Percentiles rank a stretch among this genome's conserved stretches.
Evolutionary conservation across 345 rosid species (phyloP).

Genomic region (Eucalyptus paniculata): DNA sequence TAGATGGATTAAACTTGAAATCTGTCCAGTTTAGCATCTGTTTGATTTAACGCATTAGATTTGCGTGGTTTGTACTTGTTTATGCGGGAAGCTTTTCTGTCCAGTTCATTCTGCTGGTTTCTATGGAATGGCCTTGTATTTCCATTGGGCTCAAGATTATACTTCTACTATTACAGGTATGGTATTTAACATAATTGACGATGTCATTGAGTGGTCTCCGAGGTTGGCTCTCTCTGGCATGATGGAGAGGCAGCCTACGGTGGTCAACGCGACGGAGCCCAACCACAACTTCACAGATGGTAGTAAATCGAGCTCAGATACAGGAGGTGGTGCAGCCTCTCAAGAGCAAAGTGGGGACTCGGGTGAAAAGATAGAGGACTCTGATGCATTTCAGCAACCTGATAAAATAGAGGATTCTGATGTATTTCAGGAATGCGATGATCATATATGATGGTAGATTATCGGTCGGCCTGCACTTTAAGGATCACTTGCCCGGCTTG

Average conservation of each 20-base stretch:
- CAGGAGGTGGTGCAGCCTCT: slow-evolving; percentile 10
- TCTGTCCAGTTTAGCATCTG: no score
- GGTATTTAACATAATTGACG: slow-evolving; percentile 90
- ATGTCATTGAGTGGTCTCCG: slow-evolving; percentile 96
- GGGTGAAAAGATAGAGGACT: not conserved
- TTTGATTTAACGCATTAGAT: no score
- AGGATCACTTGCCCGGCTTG: not conserved
- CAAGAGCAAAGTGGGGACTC: not conserved
- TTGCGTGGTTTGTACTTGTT: not conserved
- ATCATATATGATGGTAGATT: not conserved
- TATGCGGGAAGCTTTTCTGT: not conserved
- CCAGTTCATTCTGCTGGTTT: not conserved
- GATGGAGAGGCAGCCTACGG: slow-evolving; percentile 86
- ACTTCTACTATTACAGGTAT: slow-evolving; percentile 42
- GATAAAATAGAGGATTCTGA: not conserved
- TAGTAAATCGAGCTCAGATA: slow-evolving; percentile 14
- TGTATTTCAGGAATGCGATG: not conserved
- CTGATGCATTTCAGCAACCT: not conserved
- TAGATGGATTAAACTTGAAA: no score
- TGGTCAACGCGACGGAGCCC: slow-evolving; percentile 44
- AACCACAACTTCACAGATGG: slow-evolving; percentile 33
- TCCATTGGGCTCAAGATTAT: not conserved
- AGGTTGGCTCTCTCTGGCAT: slow-evolving; percentile 92
- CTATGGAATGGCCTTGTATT: not conserved
- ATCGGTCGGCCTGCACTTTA: not conserved